Evolutionary conservation across 108 stramenopile species (phyloP).

Genomic region (Cylindrotheca fusiformis): DNA sequence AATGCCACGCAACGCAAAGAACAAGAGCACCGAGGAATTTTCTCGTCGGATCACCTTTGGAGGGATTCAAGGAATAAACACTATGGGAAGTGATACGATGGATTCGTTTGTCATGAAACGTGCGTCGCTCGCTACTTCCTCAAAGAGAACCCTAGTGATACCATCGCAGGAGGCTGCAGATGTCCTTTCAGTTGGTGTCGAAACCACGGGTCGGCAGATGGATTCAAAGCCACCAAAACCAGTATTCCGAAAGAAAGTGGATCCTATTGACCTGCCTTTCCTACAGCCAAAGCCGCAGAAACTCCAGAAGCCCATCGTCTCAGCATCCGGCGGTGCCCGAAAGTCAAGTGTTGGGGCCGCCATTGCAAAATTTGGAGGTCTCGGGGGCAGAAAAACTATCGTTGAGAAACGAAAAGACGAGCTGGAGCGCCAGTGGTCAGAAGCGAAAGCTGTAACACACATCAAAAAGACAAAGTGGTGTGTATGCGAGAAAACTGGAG

Average conservation of each 20-base stretch:
- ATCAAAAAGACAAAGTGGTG: slow-evolving; percentile 43
- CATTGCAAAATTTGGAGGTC: slow-evolving; percentile 35
- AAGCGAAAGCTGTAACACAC: slow-evolving; percentile 13
- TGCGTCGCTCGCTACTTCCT: no score
- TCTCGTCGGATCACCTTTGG: background rate
- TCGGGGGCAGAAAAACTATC: slow-evolving; percentile 5
- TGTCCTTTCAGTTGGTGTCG: no score
- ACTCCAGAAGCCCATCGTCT: background rate
- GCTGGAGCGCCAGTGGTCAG: slow-evolving; percentile 34
- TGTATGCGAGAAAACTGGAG: slow-evolving; percentile 20
- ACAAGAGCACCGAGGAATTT: no score
- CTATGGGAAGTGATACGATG: no score
- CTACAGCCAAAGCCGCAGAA: slow-evolving; percentile 1
- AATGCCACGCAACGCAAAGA: no score
- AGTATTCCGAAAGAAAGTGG: slow-evolving; percentile 10
- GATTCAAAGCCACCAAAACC: no score
- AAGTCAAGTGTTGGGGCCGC: slow-evolving; percentile 5
- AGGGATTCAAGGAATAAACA: no score
- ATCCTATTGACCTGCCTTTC: slow-evolving; percentile 22
- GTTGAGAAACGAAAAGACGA: slow-evolving; percentile 38
- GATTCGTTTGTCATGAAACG: no score
- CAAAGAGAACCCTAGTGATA: no score
- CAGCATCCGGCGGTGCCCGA: background rate
- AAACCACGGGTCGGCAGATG: no score
- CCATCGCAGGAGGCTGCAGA: no score